Base-by-base conservation (phyloP, 2,329 filamentous ascomycete species). In the Zalaria obscura region DNA sequence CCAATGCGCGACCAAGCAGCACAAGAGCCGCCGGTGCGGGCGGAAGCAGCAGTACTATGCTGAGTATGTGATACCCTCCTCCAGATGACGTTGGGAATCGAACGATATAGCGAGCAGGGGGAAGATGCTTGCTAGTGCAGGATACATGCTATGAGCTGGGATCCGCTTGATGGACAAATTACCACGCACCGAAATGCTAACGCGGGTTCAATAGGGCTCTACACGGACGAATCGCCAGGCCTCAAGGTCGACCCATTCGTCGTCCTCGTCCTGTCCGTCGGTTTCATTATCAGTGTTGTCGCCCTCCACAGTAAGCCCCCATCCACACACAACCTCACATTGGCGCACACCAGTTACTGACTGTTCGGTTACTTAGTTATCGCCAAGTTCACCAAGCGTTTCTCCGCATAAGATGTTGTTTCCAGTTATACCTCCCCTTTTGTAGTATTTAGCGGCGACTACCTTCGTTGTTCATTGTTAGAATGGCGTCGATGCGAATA, bases 221-320 rank as follows among this genome's bases (percentile, higher is more conserved):
- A 98, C 78, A 98, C 91, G 44, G 91, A 98, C 61, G 91, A 98
- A 72, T 93, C 85, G 50, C 91, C 91, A 45, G 91, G 91, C 48
- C 72, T 98, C 56, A 94, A 95, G 72, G 91, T 98, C 50, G 91
- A 98, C 64, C 91, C 91, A 25, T 91, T 98, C 45, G 88, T 98
- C 51, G 89, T 98, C 50, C 75, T 98, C 58, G 91, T 95, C 52
- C 74, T 98, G 54, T 93, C 86, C 58, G 77, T 98, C 55, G 91
- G 93, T 48, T 98, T 98, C 67, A 98, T 98, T 66, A 95, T 98
- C 71, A 91, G 83, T 59, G 91, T 98, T 59, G 91, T 98, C 58
- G 88, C 87, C 53, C 74, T 98, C 60, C 91, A 98, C 70, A 87
- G 91, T 96, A 78, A 55, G 85, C 72, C 27, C 10, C 25, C 39